Percentiles rank a stretch among this genome's conserved stretches.
Conservation (phyloP, 257 asterid genomes). For the Linderniella brevidens region DNA sequence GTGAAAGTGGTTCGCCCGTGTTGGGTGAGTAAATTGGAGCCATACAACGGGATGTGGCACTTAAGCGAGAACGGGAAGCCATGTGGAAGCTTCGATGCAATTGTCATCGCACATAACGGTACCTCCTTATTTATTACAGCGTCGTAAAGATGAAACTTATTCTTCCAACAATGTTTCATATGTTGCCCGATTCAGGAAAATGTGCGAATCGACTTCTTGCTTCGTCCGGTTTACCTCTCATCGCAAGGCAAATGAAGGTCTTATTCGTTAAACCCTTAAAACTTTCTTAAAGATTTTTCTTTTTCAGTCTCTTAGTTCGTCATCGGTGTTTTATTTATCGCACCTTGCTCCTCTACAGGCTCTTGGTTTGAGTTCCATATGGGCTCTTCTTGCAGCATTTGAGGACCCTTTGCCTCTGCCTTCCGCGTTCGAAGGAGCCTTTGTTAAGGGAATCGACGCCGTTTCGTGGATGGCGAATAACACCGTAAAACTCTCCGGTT, state of each 20-base stretch:
- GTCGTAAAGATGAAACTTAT: neutral
- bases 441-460: slow-evolving; percentile 73
- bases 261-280: slow-evolving; percentile 7
- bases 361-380: slow-evolving; percentile 75
- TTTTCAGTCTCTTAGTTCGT: slow-evolving; percentile 3
- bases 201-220: slow-evolving; percentile 89
- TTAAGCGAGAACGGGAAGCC: slow-evolving; percentile 75
- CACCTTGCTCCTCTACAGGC: slow-evolving; percentile 31
- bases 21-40: slow-evolving; percentile 82
- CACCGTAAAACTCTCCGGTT: slow-evolving; percentile 45
- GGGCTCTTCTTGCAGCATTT: slow-evolving; percentile 94
- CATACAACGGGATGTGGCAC: slow-evolving; percentile 78
- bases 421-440: slow-evolving; percentile 63
- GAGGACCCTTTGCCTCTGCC: slow-evolving; percentile 70
- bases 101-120: slow-evolving; percentile 96
- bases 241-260: slow-evolving; percentile 98
- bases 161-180: neutral
- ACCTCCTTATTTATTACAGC: slow-evolving; percentile 3
- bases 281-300: slow-evolving; percentile 7
- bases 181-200: slow-evolving; percentile 42
- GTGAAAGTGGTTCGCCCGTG: slow-evolving; percentile 77
- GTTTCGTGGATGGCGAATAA: slow-evolving; percentile 91
- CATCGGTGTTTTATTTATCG: too few species aligned
- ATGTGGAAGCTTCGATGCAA: slow-evolving; percentile 75
- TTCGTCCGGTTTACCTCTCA: slow-evolving; percentile 82